Base-by-base conservation (phyloP, 805 yeast genomes). In the Candida xiaguanensis region DNA sequence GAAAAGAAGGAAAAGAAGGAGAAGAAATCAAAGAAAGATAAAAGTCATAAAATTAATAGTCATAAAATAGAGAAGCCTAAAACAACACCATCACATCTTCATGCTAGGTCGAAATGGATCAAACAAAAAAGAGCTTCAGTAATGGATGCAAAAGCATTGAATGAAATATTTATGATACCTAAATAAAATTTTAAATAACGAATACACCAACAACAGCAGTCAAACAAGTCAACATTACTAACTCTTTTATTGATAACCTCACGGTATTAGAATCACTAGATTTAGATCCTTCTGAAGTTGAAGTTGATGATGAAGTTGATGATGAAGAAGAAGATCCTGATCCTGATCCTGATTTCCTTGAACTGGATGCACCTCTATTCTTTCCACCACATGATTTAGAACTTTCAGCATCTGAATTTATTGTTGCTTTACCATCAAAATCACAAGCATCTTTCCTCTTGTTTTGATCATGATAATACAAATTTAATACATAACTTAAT, bases 51-150 rank as follows among this genome's bases (percentile, higher is more conserved):
- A n/a, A n/a, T n/a, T n/a, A n/a, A n/a, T n/a, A n/a, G 36, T 23
- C 43, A 38, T 4, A 42, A 44, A 23, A 36, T 31, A 18, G 42
- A 34, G 39, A 43, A 39, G 36, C 33, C 38, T 41, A 44, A 38
- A 44, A 39, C 37, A 20, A 59, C 65, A 6, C 58, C 71, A 2
- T 58, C 65, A 1, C 55, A 72, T 40, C 50, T 65, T 15, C 59
- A 95, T 1, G 85, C 85, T 3, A 77, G 98, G 58, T 81, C 95
- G 16, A 82, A 78, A 59, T 90, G 88, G 82, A 90, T 91, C 40
- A 82, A 75, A 48, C 95, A 89, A 59, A 91, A 91, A 58, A 75
- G 93, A 52, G 93, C 95, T 8, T 91, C 97, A 1, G 88, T 90
- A 0, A 77, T 84, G 80, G 98, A 91, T 57, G 75, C 84, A 2